Evolutionary conservation across 768 basidiomycete genomes (phyloP).

Genomic region (Fomitopsis serialis): DNA sequence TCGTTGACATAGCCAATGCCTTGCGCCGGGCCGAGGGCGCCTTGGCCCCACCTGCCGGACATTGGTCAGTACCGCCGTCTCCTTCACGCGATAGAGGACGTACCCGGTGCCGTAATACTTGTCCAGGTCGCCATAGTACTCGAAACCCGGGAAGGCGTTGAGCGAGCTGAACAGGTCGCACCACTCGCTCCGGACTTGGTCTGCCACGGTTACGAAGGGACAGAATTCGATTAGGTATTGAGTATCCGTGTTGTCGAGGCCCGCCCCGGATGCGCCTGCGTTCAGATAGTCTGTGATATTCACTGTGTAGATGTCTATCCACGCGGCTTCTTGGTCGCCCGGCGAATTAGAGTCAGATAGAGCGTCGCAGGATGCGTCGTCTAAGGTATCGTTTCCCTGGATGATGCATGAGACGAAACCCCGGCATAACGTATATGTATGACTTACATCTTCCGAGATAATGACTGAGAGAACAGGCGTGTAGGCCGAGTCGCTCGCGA

Average conservation of each 20-base stretch:
- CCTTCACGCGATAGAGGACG: conserved; percentile 13
- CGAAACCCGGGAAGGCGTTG: conserved; percentile 58
- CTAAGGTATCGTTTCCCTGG: conserved; percentile 54
- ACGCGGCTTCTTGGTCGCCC: conserved; percentile 29
- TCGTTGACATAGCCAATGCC: conserved; percentile 89
- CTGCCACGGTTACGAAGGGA: conserved; percentile 65
- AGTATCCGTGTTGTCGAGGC: conserved; percentile 50
- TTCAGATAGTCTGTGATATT: conserved; percentile 59
- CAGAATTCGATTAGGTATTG: conserved; percentile 66
- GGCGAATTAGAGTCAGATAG: conserved; percentile 38
- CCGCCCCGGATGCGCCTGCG: conserved; percentile 52
- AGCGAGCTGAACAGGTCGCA: conserved; percentile 57
- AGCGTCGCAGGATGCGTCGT: conserved; percentile 59
- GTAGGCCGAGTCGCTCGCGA: conserved; percentile 41
- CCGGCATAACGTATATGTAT: neutral
- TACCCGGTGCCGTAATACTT: conserved; percentile 79
- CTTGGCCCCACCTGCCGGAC: conserved; percentile 51
- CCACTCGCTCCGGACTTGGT: conserved; percentile 53
- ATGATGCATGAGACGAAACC: neutral
- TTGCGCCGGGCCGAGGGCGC: conserved; percentile 62
- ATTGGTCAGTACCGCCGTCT: neutral
- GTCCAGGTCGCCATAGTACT: conserved; percentile 67
- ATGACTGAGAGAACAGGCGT: conserved; percentile 49
- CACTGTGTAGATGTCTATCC: conserved; percentile 52
- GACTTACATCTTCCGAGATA: conserved; percentile 48